A percentile compares a stretch with the other conserved stretches of the same genome.
phyloP scores from a whole-genome alignment of 106 monocot species.

The Triglochin maritima region DNA sequence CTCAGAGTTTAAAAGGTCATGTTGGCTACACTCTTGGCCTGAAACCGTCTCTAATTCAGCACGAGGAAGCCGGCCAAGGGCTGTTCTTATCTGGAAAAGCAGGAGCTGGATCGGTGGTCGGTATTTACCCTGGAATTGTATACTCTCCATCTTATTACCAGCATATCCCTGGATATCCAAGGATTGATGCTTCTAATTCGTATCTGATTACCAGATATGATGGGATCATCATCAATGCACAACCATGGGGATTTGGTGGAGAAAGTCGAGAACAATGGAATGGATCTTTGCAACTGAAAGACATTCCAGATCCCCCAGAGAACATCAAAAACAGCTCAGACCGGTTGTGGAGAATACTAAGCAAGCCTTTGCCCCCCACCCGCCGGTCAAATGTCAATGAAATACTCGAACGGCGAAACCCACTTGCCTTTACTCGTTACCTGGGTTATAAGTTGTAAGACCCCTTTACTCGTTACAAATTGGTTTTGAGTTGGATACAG shows the following conservation, averaged over 20 bases:
- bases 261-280: conserved; percentile 59
- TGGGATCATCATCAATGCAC: conserved; percentile 71
- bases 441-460: too few relatives aligned
- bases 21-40: conserved; percentile 69
- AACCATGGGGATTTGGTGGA: conserved; percentile 75
- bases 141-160: conserved; percentile 86
- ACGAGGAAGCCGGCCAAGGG: conserved; percentile 76
- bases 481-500: too few relatives aligned
- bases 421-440: conserved; percentile 85
- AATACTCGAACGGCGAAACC: conserved; percentile 69
- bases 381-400: conserved; percentile 19
- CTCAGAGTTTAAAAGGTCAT: conserved; percentile 36
- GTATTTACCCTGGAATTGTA: conserved; percentile 83
- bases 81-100: conserved; percentile 60
- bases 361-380: conserved; percentile 37
- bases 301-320: conserved; percentile 10
- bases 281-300: conserved; percentile 26
- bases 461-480: too few relatives aligned
- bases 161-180: conserved; percentile 86
- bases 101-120: conserved; percentile 58
- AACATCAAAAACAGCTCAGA: conserved; percentile 19
- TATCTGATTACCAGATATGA: conserved; percentile 93
- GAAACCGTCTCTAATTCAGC: conserved; percentile 65
- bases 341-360: conserved; percentile 60
- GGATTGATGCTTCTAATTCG: conserved; percentile 65